Evolutionary conservation across 1,139 yeast species (phyloP).

Genomic region (Komagataea norvegica): DNA sequence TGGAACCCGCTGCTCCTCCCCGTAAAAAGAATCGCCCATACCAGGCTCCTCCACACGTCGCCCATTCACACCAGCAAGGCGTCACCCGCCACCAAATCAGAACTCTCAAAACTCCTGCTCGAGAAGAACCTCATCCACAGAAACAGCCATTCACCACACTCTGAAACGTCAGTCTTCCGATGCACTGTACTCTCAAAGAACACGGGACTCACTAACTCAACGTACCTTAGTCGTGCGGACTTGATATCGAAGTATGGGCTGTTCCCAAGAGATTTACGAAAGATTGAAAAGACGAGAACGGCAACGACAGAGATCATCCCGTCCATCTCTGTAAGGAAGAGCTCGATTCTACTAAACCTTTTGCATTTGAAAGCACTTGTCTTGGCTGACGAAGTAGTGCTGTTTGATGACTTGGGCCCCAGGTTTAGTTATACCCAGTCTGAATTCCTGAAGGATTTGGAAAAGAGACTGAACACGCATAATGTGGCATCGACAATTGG

Average conservation of each 20-base stretch:
- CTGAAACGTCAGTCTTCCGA: conserved; percentile 30
- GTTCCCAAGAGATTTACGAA: conserved; percentile 71
- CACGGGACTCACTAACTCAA: conserved; percentile 41
- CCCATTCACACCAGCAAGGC: not conserved
- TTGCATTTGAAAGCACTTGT: conserved; percentile 68
- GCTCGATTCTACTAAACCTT: conserved; percentile 59
- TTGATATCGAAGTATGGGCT: conserved; percentile 42
- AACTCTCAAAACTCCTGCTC: conserved; percentile 28
- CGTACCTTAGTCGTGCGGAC: conserved; percentile 55
- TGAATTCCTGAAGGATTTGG: conserved; percentile 48
- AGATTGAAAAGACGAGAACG: conserved; percentile 54
- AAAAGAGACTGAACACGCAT: conserved; percentile 37
- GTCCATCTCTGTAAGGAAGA: conserved; percentile 56
- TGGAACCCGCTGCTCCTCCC: too few species aligned
- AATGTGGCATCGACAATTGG: not conserved
- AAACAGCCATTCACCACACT: conserved; percentile 28
- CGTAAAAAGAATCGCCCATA: too few species aligned
- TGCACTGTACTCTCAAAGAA: conserved; percentile 53
- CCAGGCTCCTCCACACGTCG: conserved; percentile 1
- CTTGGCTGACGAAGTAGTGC: conserved; percentile 57
- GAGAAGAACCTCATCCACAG: conserved; percentile 35
- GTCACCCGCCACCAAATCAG: conserved; percentile 4
- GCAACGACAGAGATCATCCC: conserved; percentile 62
- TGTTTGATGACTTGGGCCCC: conserved; percentile 56
- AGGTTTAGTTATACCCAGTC: conserved; percentile 37